Percentiles rank a stretch among this genome's conserved stretches.
Evolutionary conservation across 352 stramenopile genomes (phyloP).

Genomic region (Phytophthora ramorum): DNA sequence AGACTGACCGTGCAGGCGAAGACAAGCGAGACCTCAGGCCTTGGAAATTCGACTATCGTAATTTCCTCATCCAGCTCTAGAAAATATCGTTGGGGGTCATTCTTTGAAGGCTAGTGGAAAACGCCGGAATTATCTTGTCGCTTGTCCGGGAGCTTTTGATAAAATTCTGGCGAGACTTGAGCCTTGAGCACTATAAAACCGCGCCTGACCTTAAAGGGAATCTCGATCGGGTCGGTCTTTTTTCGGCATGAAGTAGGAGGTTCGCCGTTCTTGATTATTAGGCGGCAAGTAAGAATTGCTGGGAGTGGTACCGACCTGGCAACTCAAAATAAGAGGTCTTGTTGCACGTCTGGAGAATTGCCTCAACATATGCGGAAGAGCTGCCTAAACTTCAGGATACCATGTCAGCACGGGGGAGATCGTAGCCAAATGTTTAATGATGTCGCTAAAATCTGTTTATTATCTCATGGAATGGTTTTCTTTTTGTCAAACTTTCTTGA

Average conservation of each 20-base stretch:
- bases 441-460: neutral
- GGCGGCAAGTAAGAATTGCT: conserved; percentile 4
- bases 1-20: conserved; percentile 11
- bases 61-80: conserved; percentile 6
- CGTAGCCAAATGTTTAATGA: neutral
- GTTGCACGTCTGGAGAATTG: neutral
- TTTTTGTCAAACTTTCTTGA: neutral
- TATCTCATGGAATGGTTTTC: neutral
- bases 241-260: conserved; percentile 8
- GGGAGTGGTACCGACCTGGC: neutral
- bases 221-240: neutral
- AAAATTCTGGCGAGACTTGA: conserved; percentile 6
- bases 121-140: neutral
- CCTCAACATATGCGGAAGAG: neutral
- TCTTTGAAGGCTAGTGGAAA: conserved; percentile 5
- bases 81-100: conserved; percentile 17
- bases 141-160: neutral
- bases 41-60: neutral
- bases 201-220: neutral
- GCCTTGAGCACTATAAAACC: neutral
- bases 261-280: conserved; percentile 4
- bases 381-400: neutral
- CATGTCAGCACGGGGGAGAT: conserved; percentile 3
- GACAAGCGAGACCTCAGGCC: conserved; percentile 3
- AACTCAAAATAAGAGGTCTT: no score